Evolutionary conservation across 768 basidiomycete genomes (phyloP).

Genomic region (Lentinula edodes): DNA sequence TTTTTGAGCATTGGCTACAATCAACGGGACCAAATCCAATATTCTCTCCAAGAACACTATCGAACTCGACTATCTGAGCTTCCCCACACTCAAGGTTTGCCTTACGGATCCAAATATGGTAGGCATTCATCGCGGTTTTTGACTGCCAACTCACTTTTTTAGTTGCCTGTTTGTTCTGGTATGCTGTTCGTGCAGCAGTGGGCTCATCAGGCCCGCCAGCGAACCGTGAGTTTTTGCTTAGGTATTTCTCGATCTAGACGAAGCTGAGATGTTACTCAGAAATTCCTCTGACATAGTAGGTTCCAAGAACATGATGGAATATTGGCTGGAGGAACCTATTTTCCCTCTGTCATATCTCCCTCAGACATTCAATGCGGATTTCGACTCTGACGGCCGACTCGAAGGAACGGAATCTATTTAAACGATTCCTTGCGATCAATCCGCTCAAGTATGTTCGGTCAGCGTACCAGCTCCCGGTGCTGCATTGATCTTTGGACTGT

Average conservation of each 20-base stretch:
- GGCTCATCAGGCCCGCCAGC: neutral
- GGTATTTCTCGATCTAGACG: neutral
- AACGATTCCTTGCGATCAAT: constrained; percentile 51
- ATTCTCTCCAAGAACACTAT: neutral
- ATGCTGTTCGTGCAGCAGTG: constrained; percentile 49
- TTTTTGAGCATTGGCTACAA: neutral
- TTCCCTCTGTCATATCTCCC: too few species aligned
- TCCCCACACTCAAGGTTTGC: neutral
- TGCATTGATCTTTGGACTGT: constrained; percentile 53
- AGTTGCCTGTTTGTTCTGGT: constrained; percentile 86
- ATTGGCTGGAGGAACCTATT: too few species aligned
- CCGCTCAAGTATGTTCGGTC: constrained; percentile 47
- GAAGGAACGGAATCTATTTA: constrained; percentile 43
- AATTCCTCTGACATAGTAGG: constrained; percentile 22
- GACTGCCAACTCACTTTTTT: neutral
- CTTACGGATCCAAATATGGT: neutral
- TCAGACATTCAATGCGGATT: too few species aligned
- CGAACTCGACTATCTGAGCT: neutral
- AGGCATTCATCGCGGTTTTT: neutral
- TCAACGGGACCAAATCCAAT: neutral
- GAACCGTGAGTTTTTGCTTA: neutral
- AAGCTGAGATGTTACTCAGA: neutral
- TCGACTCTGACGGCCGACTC: constrained; percentile 60
- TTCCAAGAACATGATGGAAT: too few species aligned
- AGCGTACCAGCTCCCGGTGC: constrained; percentile 63